Evolutionary conservation across 2,329 filamentous ascomycete species (phyloP).

Genomic region (Colletotrichum viniferum): DNA sequence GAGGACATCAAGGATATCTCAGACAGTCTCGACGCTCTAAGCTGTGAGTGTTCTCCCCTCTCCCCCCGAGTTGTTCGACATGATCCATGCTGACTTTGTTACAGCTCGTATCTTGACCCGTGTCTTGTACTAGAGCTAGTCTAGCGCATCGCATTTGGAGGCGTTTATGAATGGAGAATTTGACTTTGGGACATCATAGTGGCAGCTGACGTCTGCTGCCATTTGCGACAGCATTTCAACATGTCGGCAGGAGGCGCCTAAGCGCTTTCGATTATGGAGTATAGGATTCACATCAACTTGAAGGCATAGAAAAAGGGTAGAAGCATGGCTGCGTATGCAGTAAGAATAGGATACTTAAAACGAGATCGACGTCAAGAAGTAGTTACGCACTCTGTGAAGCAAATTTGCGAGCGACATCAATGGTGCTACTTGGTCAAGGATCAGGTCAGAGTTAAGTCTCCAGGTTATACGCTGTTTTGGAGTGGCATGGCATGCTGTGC

Average conservation of each 20-base stretch:
- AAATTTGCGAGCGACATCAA: neutral
- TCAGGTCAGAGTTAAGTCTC: neutral
- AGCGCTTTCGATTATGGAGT: constrained; percentile 6
- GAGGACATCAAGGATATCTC: constrained; percentile 86
- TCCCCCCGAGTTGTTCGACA: neutral
- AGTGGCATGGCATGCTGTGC: neutral
- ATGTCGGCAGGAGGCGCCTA: neutral
- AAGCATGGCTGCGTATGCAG: neutral
- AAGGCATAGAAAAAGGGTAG: neutral
- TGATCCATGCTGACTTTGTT: neutral
- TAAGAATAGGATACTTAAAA: neutral
- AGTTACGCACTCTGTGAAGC: neutral
- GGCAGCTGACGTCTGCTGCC: neutral
- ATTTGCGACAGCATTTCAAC: constrained; percentile 11
- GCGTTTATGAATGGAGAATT: neutral
- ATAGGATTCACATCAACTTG: constrained; percentile 16
- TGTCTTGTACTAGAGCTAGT: constrained; percentile 44
- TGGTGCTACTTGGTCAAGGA: neutral
- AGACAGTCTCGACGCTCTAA: constrained; percentile 79
- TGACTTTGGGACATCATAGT: neutral
- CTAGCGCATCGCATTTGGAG: neutral
- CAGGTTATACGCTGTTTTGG: neutral
- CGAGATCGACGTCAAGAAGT: neutral
- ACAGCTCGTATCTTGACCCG: constrained; percentile 51
- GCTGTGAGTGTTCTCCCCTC: constrained; percentile 62